phyloP scores from a whole-genome alignment of 1,284 basidiomycete species.

The Leccinum solheimii region DNA sequence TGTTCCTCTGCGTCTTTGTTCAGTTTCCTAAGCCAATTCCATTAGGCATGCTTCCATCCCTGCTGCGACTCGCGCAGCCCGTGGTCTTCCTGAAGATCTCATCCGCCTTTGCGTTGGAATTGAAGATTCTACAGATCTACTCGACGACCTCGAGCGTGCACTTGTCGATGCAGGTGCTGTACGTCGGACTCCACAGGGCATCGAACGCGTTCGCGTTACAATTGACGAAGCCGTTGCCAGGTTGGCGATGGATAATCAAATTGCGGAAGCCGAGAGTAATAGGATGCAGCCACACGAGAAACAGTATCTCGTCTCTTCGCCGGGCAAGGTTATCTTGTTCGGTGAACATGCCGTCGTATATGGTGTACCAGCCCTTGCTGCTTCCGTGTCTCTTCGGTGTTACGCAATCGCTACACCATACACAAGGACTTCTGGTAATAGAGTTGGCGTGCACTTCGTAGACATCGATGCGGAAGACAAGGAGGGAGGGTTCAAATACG shows the following conservation, averaged over 20 bases:
- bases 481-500: slow-evolving; percentile 54
- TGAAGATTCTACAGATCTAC: slow-evolving; percentile 89
- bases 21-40: slow-evolving; percentile 9
- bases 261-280: slow-evolving; percentile 7
- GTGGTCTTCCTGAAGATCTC: slow-evolving; percentile 95
- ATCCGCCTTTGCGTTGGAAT: slow-evolving; percentile 99
- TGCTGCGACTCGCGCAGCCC: slow-evolving; percentile 86
- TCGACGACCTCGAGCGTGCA: slow-evolving; percentile 94
- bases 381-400: slow-evolving; percentile 93
- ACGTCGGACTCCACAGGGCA: slow-evolving; percentile 47
- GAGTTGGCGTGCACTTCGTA: slow-evolving; percentile 75
- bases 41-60: slow-evolving; percentile 95
- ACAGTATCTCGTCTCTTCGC: slow-evolving; percentile 89
- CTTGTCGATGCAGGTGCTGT: slow-evolving; percentile 92
- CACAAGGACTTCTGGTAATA: slow-evolving; percentile 45
- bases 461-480: slow-evolving; percentile 62
- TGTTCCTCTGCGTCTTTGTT: slow-evolving; percentile 11
- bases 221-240: slow-evolving; percentile 68
- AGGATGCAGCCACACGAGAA: slow-evolving; percentile 41
- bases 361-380: slow-evolving; percentile 96
- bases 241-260: slow-evolving; percentile 44
- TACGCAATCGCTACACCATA: slow-evolving; percentile 84
- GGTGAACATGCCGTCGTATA: slow-evolving; percentile 99
- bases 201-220: slow-evolving; percentile 41
- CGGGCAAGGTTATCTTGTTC: slow-evolving; percentile 98